Evolutionary conservation across 257 asterid species (phyloP).

Genomic region (Solanum chmielewskii): DNA sequence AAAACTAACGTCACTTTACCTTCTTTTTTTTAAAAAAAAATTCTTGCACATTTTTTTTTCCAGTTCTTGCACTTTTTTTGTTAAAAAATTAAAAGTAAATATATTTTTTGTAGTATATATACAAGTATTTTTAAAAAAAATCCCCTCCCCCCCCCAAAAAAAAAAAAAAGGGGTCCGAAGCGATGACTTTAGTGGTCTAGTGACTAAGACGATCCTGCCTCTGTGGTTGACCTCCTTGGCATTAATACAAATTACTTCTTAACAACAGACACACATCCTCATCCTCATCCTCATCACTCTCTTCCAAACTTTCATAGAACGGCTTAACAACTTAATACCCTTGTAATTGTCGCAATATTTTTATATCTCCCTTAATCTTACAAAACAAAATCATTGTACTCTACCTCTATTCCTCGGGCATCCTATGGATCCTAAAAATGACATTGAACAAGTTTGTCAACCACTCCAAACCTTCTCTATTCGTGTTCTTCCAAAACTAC

Average conservation of each 20-base stretch:
- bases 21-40: too few species aligned
- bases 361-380: background rate
- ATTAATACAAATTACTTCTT: too few species aligned
- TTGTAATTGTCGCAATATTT: too few species aligned
- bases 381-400: background rate
- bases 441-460: background rate
- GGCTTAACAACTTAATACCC: background rate
- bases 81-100: too few species aligned
- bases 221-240: background rate
- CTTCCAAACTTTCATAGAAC: background rate
- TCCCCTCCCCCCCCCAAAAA: fast-evolving
- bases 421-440: background rate
- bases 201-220: background rate
- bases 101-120: too few species aligned
- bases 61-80: too few species aligned
- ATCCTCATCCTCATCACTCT: background rate
- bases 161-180: too few species aligned
- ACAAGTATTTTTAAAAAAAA: too few species aligned
- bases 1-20: too few species aligned
- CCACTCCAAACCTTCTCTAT: background rate
- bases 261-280: background rate
- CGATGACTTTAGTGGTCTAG: too few species aligned
- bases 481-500: background rate
- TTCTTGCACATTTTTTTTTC: too few species aligned
- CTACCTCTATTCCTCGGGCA: background rate